A percentile compares a stretch with the other conserved stretches of the same genome.
These are phyloP conservation scores for Pythium rhizo-oryzae DNA, from an alignment of 352 stramenopile species.

Conservation along the genomic window DNA sequence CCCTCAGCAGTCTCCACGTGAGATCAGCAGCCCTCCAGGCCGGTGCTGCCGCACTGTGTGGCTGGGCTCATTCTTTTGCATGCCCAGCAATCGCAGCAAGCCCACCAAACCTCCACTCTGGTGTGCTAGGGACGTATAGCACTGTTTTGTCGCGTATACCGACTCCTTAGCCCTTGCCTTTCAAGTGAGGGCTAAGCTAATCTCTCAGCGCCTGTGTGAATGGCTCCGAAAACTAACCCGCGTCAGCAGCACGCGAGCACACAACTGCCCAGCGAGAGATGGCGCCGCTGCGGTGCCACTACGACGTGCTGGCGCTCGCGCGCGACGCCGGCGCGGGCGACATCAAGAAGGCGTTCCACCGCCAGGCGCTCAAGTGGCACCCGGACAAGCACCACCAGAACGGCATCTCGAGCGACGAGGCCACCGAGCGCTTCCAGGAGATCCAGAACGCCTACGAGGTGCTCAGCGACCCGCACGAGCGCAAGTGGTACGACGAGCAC, in stretches of 20 bases:
- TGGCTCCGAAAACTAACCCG: constrained; percentile 1
- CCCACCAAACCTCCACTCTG: no score
- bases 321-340: constrained; percentile 54
- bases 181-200: no score
- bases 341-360: constrained; percentile 81
- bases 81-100: no score
- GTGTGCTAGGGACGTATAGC: no score
- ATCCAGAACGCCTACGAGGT: constrained; percentile 89
- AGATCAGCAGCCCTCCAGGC: no score
- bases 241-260: neutral
- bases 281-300: constrained; percentile 61
- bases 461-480: constrained; percentile 82
- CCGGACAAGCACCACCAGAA: constrained; percentile 87
- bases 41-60: no score
- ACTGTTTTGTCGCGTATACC: no score
- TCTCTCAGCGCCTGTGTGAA: neutral
- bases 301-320: constrained; percentile 76
- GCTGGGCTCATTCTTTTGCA: no score
- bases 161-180: no score
- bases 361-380: constrained; percentile 79
- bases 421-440: constrained; percentile 81
- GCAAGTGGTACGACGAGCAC: constrained; percentile 91
- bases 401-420: constrained; percentile 69
- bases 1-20: no score
- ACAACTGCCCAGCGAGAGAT: neutral